Evolutionary conservation across 2,329 filamentous ascomycete genomes (phyloP).

Genomic region (Fusarium sp.): DNA sequence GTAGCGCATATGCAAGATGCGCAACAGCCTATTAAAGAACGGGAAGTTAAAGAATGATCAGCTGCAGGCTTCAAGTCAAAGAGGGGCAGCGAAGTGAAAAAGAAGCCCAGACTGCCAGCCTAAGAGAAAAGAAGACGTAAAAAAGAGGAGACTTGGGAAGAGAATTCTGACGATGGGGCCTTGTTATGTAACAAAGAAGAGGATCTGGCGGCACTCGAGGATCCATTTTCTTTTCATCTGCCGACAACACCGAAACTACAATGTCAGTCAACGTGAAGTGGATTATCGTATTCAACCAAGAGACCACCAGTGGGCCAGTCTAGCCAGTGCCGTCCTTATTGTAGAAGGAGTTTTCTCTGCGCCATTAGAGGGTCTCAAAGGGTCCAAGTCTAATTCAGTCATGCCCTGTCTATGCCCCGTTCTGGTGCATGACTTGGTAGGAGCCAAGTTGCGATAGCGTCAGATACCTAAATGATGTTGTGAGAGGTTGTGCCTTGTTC

Average conservation of each 20-base stretch:
- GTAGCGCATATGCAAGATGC: constrained; percentile 16
- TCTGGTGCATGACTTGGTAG: constrained; percentile 32
- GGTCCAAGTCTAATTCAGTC: constrained; percentile 14
- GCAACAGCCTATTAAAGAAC: constrained; percentile 3
- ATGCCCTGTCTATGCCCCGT: constrained; percentile 33
- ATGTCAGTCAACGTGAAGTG: constrained; percentile 2
- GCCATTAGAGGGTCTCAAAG: constrained; percentile 21
- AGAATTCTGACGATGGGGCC: constrained; percentile 29
- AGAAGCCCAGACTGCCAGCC: neutral
- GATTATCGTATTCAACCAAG: neutral
- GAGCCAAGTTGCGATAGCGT: constrained; percentile 17
- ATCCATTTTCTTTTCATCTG: constrained; percentile 19
- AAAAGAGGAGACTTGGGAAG: constrained; percentile 32
- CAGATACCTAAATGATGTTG: constrained; percentile 7
- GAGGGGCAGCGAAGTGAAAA: constrained; percentile 16
- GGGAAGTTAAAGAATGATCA: constrained; percentile 17
- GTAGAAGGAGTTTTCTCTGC: constrained; percentile 16
- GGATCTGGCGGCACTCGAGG: constrained; percentile 17
- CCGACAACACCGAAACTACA: constrained; percentile 5
- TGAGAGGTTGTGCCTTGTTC: neutral
- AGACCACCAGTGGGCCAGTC: neutral
- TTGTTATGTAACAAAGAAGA: constrained; percentile 26
- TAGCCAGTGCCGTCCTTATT: neutral
- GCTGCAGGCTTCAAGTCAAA: constrained; percentile 12
- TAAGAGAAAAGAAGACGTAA: constrained; percentile 25